A percentile compares a stretch with the other conserved stretches of the same genome.
phyloP scores from a whole-genome alignment of 306 rosid genomes.

The Cicer arietinum region DNA sequence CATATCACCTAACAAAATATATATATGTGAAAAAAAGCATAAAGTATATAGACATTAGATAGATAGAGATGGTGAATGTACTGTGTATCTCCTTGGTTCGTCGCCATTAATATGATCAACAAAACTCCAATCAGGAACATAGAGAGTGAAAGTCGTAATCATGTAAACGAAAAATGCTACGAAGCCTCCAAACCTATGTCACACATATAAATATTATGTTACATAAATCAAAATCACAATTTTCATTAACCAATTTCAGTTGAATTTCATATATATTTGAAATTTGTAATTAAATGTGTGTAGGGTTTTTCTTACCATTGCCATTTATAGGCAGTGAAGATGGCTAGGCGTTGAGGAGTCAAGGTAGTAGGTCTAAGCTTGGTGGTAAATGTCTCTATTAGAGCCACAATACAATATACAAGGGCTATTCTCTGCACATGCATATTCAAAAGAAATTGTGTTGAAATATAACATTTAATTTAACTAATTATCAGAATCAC shows the following conservation, averaged over 20 bases:
- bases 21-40: no score
- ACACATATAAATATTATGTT: not conserved
- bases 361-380: conserved; percentile 67
- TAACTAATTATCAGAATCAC: not conserved
- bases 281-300: conserved; percentile 1
- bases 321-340: conserved; percentile 80
- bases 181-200: conserved; percentile 77
- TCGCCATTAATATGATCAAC: conserved; percentile 36
- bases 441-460: no score
- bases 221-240: conserved; percentile 2
- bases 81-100: conserved; percentile 54
- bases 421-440: conserved; percentile 80
- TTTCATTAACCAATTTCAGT: not conserved
- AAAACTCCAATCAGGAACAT: conserved; percentile 87
- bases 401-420: conserved; percentile 77
- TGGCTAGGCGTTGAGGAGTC: conserved; percentile 54
- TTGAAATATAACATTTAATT: not conserved
- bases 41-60: not conserved
- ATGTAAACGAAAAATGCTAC: conserved; percentile 67
- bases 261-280: not conserved
- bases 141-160: conserved; percentile 72
- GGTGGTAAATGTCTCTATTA: conserved; percentile 76
- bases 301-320: conserved; percentile 64
- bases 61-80: conserved; percentile 29
- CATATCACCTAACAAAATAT: conserved; percentile 59